These are phyloP conservation scores for Xylaria arbuscula DNA, from an alignment of 2,329 filamentous ascomycete genomes.

Conservation along the genomic window DNA sequence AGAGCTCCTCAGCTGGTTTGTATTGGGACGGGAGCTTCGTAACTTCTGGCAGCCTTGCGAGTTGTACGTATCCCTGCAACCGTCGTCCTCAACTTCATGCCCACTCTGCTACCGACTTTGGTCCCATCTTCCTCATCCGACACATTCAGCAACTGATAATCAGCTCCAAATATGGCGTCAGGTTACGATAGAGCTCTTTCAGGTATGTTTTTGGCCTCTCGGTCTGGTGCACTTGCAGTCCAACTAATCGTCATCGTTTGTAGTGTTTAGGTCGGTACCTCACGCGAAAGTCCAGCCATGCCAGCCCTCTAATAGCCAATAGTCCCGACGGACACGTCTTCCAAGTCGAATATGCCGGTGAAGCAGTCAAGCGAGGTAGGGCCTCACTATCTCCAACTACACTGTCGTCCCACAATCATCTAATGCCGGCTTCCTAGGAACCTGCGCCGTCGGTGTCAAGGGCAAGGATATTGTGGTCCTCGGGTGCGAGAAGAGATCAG, in stretches of 20 bases:
- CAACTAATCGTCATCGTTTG: constrained; percentile 57
- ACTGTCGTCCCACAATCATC: constrained; percentile 26
- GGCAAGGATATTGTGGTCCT: constrained; percentile 93
- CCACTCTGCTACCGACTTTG: constrained; percentile 21
- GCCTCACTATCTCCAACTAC: constrained; percentile 23
- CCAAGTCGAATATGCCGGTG: constrained; percentile 98
- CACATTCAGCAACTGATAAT: constrained; percentile 30
- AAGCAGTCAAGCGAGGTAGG: constrained; percentile 96
- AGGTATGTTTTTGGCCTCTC: constrained; percentile 69
- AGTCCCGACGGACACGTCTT: constrained; percentile 99
- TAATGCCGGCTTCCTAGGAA: constrained; percentile 67
- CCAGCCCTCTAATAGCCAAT: constrained; percentile 57
- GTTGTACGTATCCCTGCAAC: constrained; percentile 26
- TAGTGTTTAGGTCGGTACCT: constrained; percentile 82
- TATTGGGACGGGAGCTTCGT: constrained; percentile 44
- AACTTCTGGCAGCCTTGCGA: constrained; percentile 48
- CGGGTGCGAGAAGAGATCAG: constrained; percentile 97
- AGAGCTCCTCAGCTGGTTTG: constrained; percentile 34
- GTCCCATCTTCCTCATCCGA: constrained; percentile 6
- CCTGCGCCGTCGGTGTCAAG: constrained; percentile 97
- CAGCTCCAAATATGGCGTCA: constrained; percentile 73
- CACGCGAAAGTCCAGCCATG: constrained; percentile 22
- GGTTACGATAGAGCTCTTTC: constrained; percentile 99
- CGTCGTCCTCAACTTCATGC: constrained; percentile 28
- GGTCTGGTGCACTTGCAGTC: constrained; percentile 46